Base-by-base conservation (phyloP, 345 rosid genomes). In the Hibiscus tridactylites region DNA sequence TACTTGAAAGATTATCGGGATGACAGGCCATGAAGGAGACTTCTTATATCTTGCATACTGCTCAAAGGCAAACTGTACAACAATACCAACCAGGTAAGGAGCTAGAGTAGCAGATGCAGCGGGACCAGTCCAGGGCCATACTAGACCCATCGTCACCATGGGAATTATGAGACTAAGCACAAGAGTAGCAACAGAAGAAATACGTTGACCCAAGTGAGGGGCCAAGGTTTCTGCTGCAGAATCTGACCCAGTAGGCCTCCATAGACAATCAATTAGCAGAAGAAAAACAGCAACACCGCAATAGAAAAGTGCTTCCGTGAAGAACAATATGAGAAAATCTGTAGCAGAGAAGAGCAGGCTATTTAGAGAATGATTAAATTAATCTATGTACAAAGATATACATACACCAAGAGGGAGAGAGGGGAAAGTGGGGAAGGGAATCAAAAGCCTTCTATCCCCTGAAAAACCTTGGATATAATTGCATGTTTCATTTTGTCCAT, bases 61-160 rank as follows among this genome's bases (percentile, higher is more conserved):
- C 79, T 92, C 96, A 58, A 95, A 95, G 81, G 97, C 96, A 79
- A 92, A 95, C 35, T 95, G 98, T 73, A 95, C 91, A 39, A 89
- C 87, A 33, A 92, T 90, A 31, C 99, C 99, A 17, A 90, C 99
- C 11, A 92, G 87, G 85, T 92, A 90, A 1, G 99, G 99, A 75
- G 99, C 97, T 37, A 92, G 97, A 70, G 99, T 88, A 57, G 99
- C 99, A 71, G 96, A 95, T 71, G 98, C 98, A 52, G 98, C 98
- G 44, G 98, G 99, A 26, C 99, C 97, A 1, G 99, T 95, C 99
- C 99, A 95, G 44, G 99, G 99, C 98, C 97, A 92, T 65, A 92
- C 98, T 24, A 92, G 89, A 65, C 97, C 99, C 99, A 95, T 95
- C 33, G 97, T 95, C 54, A 92, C 94, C 98, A 92, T 85, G 28